Evolutionary conservation across 129 eudicot species (phyloP), one percentile per base, ranked within the genome.

Genomic region (Helichrysum umbraculigerum): DNA sequence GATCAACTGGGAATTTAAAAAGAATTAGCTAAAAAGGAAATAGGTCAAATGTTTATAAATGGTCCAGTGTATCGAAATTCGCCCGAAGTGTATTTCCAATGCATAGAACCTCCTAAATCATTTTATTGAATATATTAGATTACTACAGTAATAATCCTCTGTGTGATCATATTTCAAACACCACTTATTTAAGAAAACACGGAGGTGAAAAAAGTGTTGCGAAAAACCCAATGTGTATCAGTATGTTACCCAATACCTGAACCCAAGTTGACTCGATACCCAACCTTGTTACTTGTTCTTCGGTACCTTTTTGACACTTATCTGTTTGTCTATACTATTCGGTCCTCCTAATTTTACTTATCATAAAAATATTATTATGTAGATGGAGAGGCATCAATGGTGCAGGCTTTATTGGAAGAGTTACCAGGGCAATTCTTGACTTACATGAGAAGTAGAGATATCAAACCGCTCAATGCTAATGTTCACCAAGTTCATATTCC

Each of bases 401-500:
- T 87, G 75, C 92, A 95, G 74, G 76, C 87, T 66, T 81, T 95
- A 32, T 77, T 91, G 75, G 99, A 91, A 85, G 99, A 95, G 84
- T 63, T 95, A 71, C 99, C 99, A 4, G 88, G 92, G 32, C 99
- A 95, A 68, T 95, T 95, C 70, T 76, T 95, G 79, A 87, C 85
- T 6, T 95, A 91, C 73, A 84, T 95, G 92, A 88, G 94, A 66
- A 73, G 96, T 54, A 87, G 97, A 85, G 92, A 86, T 76, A 86
- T 95, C 73, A 86, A 86, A 64, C 99, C 99, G 14, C 76, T 65
- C 9, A 66, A 39, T 29, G 35, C 33, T 47, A 35, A 78, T 78
- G 64, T 32, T 3, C 60, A 28, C 60, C 44, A 41, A 3, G 70
- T 51, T 70, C 82, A 50, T 33, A 5, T 30, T 58, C 72, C 57